Evolutionary conservation across 2,329 filamentous ascomycete genomes (phyloP), one percentile per base, ranked within the genome.

Genomic region (Microdochium nivale): DNA sequence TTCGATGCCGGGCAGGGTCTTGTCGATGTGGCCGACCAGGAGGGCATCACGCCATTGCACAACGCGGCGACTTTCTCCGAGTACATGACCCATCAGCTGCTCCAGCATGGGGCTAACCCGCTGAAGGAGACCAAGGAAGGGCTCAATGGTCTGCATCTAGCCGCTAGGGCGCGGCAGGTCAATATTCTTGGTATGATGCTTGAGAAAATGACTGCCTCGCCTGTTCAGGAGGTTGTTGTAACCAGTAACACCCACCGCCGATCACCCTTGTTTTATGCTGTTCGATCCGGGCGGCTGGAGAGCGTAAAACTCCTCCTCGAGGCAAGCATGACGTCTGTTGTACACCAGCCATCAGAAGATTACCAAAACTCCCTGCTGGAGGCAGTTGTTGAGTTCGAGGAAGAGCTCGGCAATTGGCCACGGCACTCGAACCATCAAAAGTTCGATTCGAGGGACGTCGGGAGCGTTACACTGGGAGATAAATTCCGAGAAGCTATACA

Each of bases 121-220:
- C 54, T 49, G 0, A 53, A 57, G 1, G 24, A 48, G 0, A 71
- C 69, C 0, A 13, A 61, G 3, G 62, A 70, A 7, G 67, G 66
- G 0, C 56, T 67, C 46, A 73, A 64, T 3, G 58, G 66, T 4
- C 60, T 77, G 3, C 72, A 76, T 47, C 50, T 76, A 19, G 69
- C 71, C 1, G 61, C 67, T 3, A 61, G 63, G 13, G 53, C 57
- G 3, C 56, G 67, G 24, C 55, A 67, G 35, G 57, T 55, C 43
- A 71, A 73, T 23, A 59, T 63, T 2, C 55, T 73, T 1, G 67
- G 66, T 0, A 14, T 68, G 3, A 32, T 69, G 1, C 25, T 67
- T 1, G 54, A 52, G 19, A 44, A 40, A 19, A 16, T 40, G 19
- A 40, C 35, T 30, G 27, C 27, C 27, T 30, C 27, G 5, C 27